Evolutionary conservation across 2,329 filamentous ascomycete genomes (phyloP), one percentile per base, ranked within the genome.

Genomic region (Aspergillus brunneoviolaceus): DNA sequence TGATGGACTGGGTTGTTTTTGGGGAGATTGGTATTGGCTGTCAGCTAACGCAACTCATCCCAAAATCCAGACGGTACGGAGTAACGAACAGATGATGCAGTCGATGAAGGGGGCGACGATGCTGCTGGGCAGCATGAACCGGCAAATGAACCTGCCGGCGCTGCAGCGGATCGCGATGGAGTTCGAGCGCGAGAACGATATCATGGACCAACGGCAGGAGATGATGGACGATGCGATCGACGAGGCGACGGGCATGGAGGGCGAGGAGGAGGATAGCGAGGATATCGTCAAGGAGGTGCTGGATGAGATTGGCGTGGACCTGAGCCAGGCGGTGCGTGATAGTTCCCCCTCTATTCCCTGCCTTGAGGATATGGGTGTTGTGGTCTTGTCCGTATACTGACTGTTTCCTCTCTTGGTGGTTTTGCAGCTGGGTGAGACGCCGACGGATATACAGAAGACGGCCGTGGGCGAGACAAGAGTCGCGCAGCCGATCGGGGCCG

Each of bases 151-250:
- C 74, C 86, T 99, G 2, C 95, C 95, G 0, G 92, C 92, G 19
- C 82, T 99, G 35, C 94, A 98, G 76, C 87, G 94, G 60, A 99
- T 99, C 73, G 94, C 95, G 21, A 96, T 97, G 93, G 95, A 99
- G 73, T 99, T 99, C 71, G 95, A 99, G 79, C 89, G 91, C 70
- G 95, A 99, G 78, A 99, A 98, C 78, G 95, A 98, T 72, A 93
- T 99, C 60, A 99, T 99, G 95, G 95, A 99, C 69, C 92, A 98
- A 79, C 86, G 95, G 65, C 93, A 98, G 76, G 95, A 98, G 77
- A 97, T 99, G 91, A 98, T 99, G 95, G 94, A 98, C 73, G 95
- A 98, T 77, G 94, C 92, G 21, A 95, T 99, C 61, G 95, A 99
- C 74, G 95, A 99, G 75, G 93, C 94, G 53, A 97, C 95, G 70